These are phyloP conservation scores for Musa troglodytarum DNA, from an alignment of 176 grass and related monocot genomes.

Conservation along the genomic window DNA sequence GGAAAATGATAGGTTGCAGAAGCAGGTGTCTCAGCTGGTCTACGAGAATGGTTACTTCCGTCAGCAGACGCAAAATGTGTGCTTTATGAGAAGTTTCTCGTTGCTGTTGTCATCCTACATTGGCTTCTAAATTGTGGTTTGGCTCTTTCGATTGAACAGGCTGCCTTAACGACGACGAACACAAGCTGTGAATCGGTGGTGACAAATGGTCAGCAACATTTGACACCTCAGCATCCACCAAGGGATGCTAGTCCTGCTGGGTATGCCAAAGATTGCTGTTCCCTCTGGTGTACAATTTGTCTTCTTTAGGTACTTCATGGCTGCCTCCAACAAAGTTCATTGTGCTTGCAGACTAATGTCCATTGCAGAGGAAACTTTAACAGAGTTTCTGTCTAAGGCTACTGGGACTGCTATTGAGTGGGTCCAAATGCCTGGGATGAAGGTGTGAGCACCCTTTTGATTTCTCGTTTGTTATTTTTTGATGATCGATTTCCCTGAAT, in stretches of 20 bases:
- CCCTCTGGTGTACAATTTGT: too few species aligned
- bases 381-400: slow-evolving; percentile 80
- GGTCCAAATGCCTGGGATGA: slow-evolving; percentile 91
- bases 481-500: neutral
- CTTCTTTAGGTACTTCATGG: neutral
- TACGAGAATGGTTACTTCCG: slow-evolving; percentile 67
- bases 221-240: slow-evolving; percentile 27
- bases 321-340: neutral
- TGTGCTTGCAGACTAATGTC: slow-evolving; percentile 45
- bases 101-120: neutral
- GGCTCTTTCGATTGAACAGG: slow-evolving; percentile 21
- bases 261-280: slow-evolving; percentile 16
- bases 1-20: slow-evolving; percentile 83
- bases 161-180: slow-evolving; percentile 45
- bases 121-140: neutral
- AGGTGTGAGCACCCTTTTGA: slow-evolving; percentile 27
- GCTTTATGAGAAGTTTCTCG: neutral
- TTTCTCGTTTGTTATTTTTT: neutral
- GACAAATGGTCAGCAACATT: slow-evolving; percentile 52
- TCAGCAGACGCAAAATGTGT: slow-evolving; percentile 45
- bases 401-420: slow-evolving; percentile 79
- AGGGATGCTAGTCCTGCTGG: slow-evolving; percentile 49
- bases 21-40: slow-evolving; percentile 68
- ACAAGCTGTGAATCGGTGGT: slow-evolving; percentile 75
- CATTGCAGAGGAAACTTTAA: slow-evolving; percentile 65